Conservation (phyloP, 345 rosid genomes). For the Aegle marmelos region DNA sequence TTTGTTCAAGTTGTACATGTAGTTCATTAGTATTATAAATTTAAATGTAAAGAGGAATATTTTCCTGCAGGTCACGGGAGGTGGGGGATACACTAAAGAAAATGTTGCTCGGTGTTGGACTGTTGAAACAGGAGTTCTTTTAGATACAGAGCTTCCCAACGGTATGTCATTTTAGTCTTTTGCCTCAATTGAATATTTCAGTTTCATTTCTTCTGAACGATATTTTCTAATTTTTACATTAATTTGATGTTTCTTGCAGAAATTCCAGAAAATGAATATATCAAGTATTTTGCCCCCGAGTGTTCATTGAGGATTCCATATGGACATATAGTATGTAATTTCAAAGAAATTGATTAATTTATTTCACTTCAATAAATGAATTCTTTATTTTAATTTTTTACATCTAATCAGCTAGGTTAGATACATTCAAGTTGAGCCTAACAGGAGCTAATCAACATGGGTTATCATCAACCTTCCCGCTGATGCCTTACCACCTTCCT, state of each 20-base stretch:
- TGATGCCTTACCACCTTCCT: not conserved
- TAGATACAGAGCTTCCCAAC: constrained; percentile 89
- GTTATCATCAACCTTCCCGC: not conserved
- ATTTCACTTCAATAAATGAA: not conserved
- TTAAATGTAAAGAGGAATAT: not conserved
- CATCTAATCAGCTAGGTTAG: constrained; percentile 3
- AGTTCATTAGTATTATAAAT: not conserved
- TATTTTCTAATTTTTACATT: not conserved
- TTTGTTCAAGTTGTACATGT: constrained; percentile 12
- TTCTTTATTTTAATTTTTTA: not conserved
- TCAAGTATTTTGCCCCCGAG: constrained; percentile 85
- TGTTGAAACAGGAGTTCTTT: constrained; percentile 86
- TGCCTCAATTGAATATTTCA: not conserved
- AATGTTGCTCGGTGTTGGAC: constrained; percentile 99
- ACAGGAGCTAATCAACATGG: not conserved
- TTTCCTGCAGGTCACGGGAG: constrained; percentile 82
- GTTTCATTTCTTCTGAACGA: not conserved
- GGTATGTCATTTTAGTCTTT: constrained; percentile 34
- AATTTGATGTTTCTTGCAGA: constrained; percentile 46
- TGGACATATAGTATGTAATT: constrained; percentile 68
- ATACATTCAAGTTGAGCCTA: not conserved
- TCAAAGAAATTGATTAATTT: not conserved
- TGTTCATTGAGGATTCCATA: constrained; percentile 77
- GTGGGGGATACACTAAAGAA: constrained; percentile 98
- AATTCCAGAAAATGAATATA: constrained; percentile 88